These are phyloP conservation scores for Claviceps sp. DNA, from an alignment of 2,329 filamentous ascomycete species.

Conservation along the genomic window DNA sequence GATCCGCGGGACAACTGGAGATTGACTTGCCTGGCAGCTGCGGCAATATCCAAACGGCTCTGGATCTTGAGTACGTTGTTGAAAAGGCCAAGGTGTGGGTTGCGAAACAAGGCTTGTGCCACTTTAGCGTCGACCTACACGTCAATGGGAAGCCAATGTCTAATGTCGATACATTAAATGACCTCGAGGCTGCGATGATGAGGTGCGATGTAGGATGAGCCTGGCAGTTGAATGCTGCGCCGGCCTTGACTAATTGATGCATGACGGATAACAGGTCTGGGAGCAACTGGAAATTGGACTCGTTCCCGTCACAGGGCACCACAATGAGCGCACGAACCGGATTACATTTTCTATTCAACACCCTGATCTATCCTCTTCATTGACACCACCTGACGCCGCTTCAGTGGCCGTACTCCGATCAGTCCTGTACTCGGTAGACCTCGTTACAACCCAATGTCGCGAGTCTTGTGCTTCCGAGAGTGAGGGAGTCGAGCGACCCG, in stretches of 20 bases:
- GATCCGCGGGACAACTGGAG: conserved; percentile 13
- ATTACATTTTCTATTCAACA: conserved; percentile 24
- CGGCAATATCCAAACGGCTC: conserved; percentile 7
- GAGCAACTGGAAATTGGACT: conserved; percentile 17
- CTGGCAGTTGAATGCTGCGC: neutral
- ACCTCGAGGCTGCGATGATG: conserved; percentile 11
- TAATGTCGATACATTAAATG: conserved; percentile 5
- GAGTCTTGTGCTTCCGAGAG: neutral
- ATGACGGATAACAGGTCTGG: conserved; percentile 14
- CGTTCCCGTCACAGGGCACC: conserved; percentile 7
- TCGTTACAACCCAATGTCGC: conserved; percentile 5
- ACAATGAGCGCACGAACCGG: conserved; percentile 7
- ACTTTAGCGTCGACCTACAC: conserved; percentile 15
- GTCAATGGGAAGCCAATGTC: conserved; percentile 9
- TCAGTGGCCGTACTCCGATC: conserved; percentile 14
- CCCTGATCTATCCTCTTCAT: conserved; percentile 18
- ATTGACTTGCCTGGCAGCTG: conserved; percentile 13
- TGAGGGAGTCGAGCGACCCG: neutral
- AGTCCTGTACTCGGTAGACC: conserved; percentile 14
- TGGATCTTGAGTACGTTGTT: conserved; percentile 13
- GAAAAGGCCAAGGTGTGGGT: conserved; percentile 19
- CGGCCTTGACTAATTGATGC: neutral
- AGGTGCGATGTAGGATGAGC: conserved; percentile 15
- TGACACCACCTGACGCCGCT: conserved; percentile 16
- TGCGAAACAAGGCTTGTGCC: conserved; percentile 16